These are phyloP conservation scores for Gracilaria domingensis DNA, from an alignment of 23 red algal species.

Conservation along the genomic window DNA sequence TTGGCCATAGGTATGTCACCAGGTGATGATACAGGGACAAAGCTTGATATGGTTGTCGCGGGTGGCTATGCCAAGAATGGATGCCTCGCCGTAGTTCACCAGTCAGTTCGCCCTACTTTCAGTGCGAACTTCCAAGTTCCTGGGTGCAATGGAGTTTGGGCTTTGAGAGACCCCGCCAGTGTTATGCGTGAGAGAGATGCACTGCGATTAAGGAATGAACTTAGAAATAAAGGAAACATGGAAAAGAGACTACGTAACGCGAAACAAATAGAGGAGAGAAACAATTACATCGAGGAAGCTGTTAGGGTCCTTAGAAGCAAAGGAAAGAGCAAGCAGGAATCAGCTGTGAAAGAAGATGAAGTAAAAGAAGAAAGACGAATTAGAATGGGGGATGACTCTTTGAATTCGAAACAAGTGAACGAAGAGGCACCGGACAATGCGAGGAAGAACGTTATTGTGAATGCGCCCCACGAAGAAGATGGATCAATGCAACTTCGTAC, in stretches of 20 bases:
- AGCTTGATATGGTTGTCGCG: conserved; percentile 71
- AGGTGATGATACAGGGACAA: conserved; percentile 20
- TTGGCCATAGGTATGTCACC: conserved; percentile 61
- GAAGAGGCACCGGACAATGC: not conserved
- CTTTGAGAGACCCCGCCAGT: conserved; percentile 43
- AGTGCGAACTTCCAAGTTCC: conserved; percentile 61
- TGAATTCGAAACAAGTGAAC: not conserved
- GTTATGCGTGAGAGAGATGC: conserved; percentile 22
- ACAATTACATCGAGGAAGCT: conserved; percentile 41
- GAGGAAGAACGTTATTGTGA: not conserved
- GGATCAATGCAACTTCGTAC: not conserved
- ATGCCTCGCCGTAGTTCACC: conserved; percentile 62
- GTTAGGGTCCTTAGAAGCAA: not conserved
- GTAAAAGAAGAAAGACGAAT: not conserved
- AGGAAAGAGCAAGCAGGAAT: not conserved
- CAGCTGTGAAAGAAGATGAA: not conserved
- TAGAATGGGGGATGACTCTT: not conserved
- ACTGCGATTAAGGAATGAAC: conserved; percentile 33
- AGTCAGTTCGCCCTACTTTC: conserved; percentile 65
- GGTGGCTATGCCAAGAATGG: conserved; percentile 77
- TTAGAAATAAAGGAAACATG: conserved; percentile 3
- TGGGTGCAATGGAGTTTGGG: conserved; percentile 62
- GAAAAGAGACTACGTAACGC: conserved; percentile 18
- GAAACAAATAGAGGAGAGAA: conserved; percentile 29
- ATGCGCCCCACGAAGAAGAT: not conserved